Conservation (phyloP, 2,329 filamentous ascomycete species). For the Aspergillus fumigatiaffinis region DNA sequence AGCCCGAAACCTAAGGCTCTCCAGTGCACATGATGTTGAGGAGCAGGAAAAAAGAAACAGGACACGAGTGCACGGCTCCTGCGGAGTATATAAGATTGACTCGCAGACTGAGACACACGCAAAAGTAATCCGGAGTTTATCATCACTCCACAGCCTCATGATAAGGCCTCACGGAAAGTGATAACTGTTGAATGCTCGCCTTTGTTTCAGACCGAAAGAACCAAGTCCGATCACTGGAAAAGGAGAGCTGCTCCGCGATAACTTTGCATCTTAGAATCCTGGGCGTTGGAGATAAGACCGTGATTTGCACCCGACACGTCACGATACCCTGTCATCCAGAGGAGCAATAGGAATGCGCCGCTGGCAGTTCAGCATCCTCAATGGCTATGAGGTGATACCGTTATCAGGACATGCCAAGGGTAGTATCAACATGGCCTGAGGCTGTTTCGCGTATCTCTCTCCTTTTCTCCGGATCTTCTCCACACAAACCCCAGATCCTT, state of each 20-base stretch:
- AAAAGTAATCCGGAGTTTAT: not conserved
- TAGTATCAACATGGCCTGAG: not conserved
- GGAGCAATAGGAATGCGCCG: not conserved
- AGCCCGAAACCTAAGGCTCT: not conserved
- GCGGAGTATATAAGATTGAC: not conserved
- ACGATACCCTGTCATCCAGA: not conserved
- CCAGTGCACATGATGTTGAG: not conserved
- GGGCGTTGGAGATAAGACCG: not conserved
- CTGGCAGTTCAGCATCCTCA: not conserved
- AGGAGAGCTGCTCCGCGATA: not conserved
- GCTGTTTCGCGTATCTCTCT: not conserved
- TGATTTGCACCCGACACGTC: not conserved
- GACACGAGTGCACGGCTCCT: not conserved
- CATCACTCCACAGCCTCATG: slow-evolving; percentile 21
- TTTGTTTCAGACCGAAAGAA: not conserved
- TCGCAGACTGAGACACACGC: not conserved
- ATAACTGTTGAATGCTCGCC: slow-evolving; percentile 7
- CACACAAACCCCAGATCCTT: not conserved
- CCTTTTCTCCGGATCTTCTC: not conserved
- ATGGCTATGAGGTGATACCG: not conserved
- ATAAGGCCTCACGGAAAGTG: slow-evolving; percentile 24
- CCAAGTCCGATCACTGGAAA: not conserved
- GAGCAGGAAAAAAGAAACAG: not conserved
- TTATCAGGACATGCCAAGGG: not conserved
- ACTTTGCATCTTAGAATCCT: not conserved